A percentile compares a stretch with the other conserved stretches of the same genome.
Conservation (phyloP, 2,329 filamentous ascomycete species). For the Zalaria sp. region DNA sequence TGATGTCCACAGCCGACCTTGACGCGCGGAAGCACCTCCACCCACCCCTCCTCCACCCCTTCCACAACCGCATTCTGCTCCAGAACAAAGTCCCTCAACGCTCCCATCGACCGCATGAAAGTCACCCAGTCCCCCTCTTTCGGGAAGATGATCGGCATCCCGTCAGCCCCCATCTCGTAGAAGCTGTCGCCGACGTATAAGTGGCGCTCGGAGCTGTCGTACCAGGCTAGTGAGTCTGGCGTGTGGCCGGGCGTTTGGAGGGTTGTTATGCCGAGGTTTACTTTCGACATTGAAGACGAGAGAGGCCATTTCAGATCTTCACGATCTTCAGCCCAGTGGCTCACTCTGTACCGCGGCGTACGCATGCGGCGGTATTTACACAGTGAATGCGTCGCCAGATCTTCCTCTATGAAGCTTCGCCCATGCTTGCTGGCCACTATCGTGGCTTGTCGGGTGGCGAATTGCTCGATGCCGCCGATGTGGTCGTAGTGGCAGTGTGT, state of each 20-base stretch:
- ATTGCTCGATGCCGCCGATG: constrained; percentile 22
- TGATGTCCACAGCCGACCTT: constrained; percentile 23
- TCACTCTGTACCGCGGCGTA: constrained; percentile 26
- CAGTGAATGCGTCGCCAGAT: constrained; percentile 26
- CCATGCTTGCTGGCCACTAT: constrained; percentile 23
- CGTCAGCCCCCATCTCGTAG: constrained; percentile 24
- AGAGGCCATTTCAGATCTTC: constrained; percentile 16
- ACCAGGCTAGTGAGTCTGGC: constrained; percentile 31
- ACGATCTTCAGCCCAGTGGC: constrained; percentile 26
- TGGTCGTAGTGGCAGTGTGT: constrained; percentile 35
- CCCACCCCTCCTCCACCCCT: constrained; percentile 11
- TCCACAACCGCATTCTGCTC: constrained; percentile 16
- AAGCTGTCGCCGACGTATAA: constrained; percentile 34
- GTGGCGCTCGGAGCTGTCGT: constrained; percentile 27
- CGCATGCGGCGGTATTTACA: constrained; percentile 23
- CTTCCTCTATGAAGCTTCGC: constrained; percentile 24
- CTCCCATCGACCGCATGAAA: constrained; percentile 23
- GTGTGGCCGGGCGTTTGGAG: constrained; percentile 34
- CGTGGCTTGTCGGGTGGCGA: constrained; percentile 13
- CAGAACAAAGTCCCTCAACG: constrained; percentile 19
- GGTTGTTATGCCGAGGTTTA: constrained; percentile 24
- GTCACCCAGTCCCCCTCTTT: constrained; percentile 22
- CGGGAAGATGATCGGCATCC: constrained; percentile 25
- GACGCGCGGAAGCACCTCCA: constrained; percentile 10
- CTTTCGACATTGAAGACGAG: not conserved